phyloP scores from a whole-genome alignment of 2,329 filamentous ascomycete genomes.

The Fusarium staphyleae region DNA sequence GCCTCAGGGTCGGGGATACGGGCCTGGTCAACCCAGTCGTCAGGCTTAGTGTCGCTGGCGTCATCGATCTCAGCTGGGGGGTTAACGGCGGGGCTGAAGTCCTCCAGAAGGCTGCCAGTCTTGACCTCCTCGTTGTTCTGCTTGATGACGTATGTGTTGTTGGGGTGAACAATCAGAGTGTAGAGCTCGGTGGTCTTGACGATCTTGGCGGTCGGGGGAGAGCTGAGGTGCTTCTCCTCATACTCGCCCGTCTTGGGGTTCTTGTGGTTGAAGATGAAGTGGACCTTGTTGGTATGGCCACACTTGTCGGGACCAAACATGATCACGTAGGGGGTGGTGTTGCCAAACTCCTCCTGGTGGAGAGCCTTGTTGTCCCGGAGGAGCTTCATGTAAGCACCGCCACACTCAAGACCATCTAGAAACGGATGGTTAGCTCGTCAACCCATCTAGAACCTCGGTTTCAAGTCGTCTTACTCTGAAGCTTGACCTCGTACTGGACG shows the following conservation, averaged over 20 bases:
- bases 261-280: slow-evolving; percentile 99
- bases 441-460: not conserved
- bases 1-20: slow-evolving; percentile 92
- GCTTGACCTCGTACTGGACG: slow-evolving; percentile 99
- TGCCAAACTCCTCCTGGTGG: slow-evolving; percentile 96
- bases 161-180: slow-evolving; percentile 93
- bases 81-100: slow-evolving; percentile 94
- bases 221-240: slow-evolving; percentile 97
- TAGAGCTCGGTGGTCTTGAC: slow-evolving; percentile 94
- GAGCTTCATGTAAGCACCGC: slow-evolving; percentile 99
- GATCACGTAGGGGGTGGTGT: slow-evolving; percentile 96
- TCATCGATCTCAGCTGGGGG: slow-evolving; percentile 95
- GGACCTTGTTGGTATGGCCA: slow-evolving; percentile 97
- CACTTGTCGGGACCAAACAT: slow-evolving; percentile 99
- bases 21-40: slow-evolving; percentile 93
- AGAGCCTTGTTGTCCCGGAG: slow-evolving; percentile 97
- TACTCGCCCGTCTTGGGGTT: slow-evolving; percentile 99
- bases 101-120: slow-evolving; percentile 89
- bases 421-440: slow-evolving; percentile 43
- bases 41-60: slow-evolving; percentile 89
- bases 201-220: slow-evolving; percentile 84
- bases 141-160: slow-evolving; percentile 93
- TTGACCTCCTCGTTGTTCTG: slow-evolving; percentile 90
- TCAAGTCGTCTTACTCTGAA: slow-evolving; percentile 75
- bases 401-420: slow-evolving; percentile 90